phyloP scores from a whole-genome alignment of 345 rosid genomes.

The Acer campestre region DNA sequence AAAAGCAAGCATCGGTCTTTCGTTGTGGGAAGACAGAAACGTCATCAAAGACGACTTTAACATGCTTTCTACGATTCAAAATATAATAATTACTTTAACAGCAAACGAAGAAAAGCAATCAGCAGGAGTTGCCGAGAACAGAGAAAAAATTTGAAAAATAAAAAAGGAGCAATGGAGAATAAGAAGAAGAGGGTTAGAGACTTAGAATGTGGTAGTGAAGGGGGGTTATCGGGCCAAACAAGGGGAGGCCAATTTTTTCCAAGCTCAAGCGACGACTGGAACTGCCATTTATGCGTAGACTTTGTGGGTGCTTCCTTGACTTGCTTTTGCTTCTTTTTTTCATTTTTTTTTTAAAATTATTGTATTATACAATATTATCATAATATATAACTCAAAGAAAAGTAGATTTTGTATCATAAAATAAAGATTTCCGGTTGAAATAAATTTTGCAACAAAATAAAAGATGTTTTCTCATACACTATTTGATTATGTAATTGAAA shows the following conservation, averaged over 20 bases:
- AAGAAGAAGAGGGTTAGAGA: neutral
- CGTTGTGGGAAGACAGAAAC: no score
- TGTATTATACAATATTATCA: no score
- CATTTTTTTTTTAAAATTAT: no score
- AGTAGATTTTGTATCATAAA: no score
- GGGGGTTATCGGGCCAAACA: constrained; percentile 29
- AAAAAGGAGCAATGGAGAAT: neutral
- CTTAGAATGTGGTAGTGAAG: neutral
- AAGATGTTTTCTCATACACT: no score
- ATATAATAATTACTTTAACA: no score
- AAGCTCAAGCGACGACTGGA: constrained; percentile 22
- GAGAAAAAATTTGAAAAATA: no score
- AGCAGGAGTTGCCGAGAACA: neutral
- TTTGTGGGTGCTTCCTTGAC: constrained; percentile 11
- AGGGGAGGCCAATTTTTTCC: constrained; percentile 24
- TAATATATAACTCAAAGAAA: no score
- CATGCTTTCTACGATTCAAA: constrained; percentile 12
- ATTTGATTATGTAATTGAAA: no score
- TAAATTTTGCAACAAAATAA: no score
- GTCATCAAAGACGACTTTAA: neutral
- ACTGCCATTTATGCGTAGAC: constrained; percentile 22
- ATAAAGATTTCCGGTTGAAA: no score
- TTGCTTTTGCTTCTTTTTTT: neutral
- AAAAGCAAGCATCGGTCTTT: neutral
- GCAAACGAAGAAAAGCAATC: neutral